These are phyloP conservation scores for Exophiala sideris DNA, from an alignment of 2,329 filamentous ascomycete species.

Conservation along the genomic window DNA sequence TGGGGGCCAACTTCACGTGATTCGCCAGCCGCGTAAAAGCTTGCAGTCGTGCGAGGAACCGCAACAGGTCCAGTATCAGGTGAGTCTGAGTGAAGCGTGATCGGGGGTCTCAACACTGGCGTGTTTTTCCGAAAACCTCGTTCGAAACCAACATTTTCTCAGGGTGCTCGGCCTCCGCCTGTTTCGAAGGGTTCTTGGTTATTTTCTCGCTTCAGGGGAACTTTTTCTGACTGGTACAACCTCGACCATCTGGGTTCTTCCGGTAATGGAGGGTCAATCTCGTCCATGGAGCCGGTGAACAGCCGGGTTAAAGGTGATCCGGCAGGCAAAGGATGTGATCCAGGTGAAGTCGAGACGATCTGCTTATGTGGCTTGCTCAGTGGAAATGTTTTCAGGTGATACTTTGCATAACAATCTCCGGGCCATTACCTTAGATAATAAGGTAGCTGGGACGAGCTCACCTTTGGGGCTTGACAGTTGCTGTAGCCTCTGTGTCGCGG, in stretches of 20 bases:
- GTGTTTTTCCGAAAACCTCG: background rate
- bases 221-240: background rate
- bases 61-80: background rate
- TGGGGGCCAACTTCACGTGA: background rate
- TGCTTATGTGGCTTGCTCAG: background rate
- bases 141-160: background rate
- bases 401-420: background rate
- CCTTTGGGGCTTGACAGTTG: background rate
- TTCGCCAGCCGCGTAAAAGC: background rate
- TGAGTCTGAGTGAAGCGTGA: background rate
- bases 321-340: background rate
- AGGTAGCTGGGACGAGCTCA: background rate
- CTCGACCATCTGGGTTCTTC: background rate
- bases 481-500: background rate
- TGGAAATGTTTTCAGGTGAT: background rate
- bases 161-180: background rate
- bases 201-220: background rate
- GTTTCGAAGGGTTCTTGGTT: background rate
- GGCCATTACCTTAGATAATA: background rate
- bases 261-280: background rate
- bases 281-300: background rate
- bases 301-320: background rate
- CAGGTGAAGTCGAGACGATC: background rate
- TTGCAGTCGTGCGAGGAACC: background rate
- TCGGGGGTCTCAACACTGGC: background rate